Conservation (phyloP, 2,329 filamentous ascomycete genomes). For the Zymoseptoria passerinii region DNA sequence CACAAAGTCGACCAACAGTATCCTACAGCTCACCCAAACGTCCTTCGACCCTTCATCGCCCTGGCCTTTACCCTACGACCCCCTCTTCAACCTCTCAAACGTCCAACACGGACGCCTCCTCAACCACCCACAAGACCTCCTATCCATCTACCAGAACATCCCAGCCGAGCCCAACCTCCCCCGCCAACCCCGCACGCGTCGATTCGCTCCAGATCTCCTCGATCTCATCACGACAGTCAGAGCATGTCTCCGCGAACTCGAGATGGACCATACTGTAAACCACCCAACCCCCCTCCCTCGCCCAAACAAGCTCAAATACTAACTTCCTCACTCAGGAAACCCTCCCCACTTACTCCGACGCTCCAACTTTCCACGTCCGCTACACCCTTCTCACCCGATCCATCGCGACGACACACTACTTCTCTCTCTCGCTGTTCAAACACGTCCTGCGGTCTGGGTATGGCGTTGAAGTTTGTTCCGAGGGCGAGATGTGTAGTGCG, state of each 20-base stretch:
- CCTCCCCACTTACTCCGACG: slow-evolving; percentile 5
- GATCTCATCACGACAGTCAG: slow-evolving; percentile 14
- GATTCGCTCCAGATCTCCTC: neutral
- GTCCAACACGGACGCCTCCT: slow-evolving; percentile 15
- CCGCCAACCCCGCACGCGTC: neutral
- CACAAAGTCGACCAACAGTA: neutral
- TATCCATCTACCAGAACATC: slow-evolving; percentile 1
- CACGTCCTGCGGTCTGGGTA: slow-evolving; percentile 6
- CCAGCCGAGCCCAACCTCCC: slow-evolving; percentile 5
- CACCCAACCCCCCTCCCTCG: neutral
- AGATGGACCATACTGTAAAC: slow-evolving; percentile 10
- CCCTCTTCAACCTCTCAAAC: slow-evolving; percentile 16
- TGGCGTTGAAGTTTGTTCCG: slow-evolving; percentile 12
- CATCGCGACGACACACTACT: slow-evolving; percentile 19
- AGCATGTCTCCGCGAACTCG: slow-evolving; percentile 8
- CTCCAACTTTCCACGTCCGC: slow-evolving; percentile 8
- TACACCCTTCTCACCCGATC: slow-evolving; percentile 7
- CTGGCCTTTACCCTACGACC: slow-evolving; percentile 21
- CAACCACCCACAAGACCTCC: slow-evolving; percentile 9
- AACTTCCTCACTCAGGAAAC: slow-evolving; percentile 3
- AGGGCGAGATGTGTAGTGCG: slow-evolving; percentile 13
- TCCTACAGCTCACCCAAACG: slow-evolving; percentile 3
- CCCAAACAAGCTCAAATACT: neutral
- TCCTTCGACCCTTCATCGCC: slow-evolving; percentile 5
- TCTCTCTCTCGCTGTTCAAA: slow-evolving; percentile 15